Evolutionary conservation across 2,329 filamentous ascomycete genomes (phyloP), one percentile per base, ranked within the genome.

Genomic region (Aureobasidium namibiae): DNA sequence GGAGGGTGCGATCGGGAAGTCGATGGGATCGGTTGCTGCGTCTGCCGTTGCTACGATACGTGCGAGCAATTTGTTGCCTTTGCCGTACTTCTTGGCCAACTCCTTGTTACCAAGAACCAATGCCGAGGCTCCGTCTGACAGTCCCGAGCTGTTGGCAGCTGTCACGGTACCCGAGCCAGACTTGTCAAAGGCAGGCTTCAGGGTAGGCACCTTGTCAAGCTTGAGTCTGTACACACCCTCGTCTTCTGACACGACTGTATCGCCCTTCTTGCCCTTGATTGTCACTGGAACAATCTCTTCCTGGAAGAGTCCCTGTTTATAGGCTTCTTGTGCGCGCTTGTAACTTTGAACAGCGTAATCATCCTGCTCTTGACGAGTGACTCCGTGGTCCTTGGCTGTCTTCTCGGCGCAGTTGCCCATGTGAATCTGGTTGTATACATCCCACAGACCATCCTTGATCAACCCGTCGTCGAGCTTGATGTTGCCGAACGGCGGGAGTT

Each of bases 361-460:
- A 68, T 99, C 94, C 76, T 99, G 94, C 71, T 89, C 85, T 73
- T 96, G 85, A 14, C 94, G 80, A 9, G 87, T 86, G 63, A 99
- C 82, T 1, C 82, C 77, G 73, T 90, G 82, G 67, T 92, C 92
- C 80, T 95, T 96, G 49, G 89, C 94, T 1, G 92, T 96, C 65
- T 87, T 90, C 77, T 99, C 94, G 16, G 92, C 92, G 71, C 94
- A 99, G 67, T 94, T 91, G 44, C 94, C 94, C 94, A 99, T 99
- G 75, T 97, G 94, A 69, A 96, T 88, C 71, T 96, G 84, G 72
- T 95, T 91, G 75, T 96, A 99, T 14, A 96, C 92, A 71, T 99
- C 94, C 78, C 90, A 96, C 62, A 99, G 76, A 0, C 94, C 94
- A 69, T 99, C 94, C 73, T 94, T 94, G 70, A 97, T 88, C 67